Base-by-base conservation (phyloP, 2,329 filamentous ascomycete genomes). In the Neonectria faginata region DNA sequence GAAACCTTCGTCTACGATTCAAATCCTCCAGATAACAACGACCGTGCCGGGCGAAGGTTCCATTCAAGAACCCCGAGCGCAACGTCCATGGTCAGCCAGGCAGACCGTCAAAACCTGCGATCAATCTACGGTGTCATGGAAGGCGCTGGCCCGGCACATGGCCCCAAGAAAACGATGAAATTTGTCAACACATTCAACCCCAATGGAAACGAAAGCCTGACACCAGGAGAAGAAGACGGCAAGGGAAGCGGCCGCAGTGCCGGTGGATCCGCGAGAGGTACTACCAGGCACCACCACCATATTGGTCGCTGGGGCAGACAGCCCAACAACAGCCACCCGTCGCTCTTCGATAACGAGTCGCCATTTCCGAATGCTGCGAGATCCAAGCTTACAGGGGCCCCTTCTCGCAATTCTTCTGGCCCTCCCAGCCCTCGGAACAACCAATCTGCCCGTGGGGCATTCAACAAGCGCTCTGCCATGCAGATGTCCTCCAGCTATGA, bases 1-100 rank as follows among this genome's bases (percentile, higher is more conserved):
- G 96, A 98, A 79, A 98, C 96, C 0, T 99, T 98, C 79, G 96
- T 99, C 16, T 99, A 99, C 80, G 96, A 99, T 79, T 98, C 96
- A 27, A 99, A 99, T 75, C 96, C 95, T 10, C 92, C 93, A 56
- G 89, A 91, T 69, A 79, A 76, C 54, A 84, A 82, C 53, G 88
- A 90, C 58, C 84, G 88, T 44, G 68, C 75, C 39, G 87, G 87
- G n/a, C 87, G 89, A 67, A 88, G 94, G 66, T 93, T 95, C 78
- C 95, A 98, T 80, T 98, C 95, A 20, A 89, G 96, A 67, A 99
- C 96, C 1, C 96, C 96, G 7, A 98, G 94, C 79, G 92, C 94
- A 47, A 97, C 95, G 4, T 98, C 95, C 6, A 89, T 91, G 86
- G 85, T 79, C 20, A 93, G 91, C 78, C 89, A 92, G 73, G 83